Conservation (phyloP, 202 grass and related monocot genomes). For the Miscanthus sacchariflorus region DNA sequence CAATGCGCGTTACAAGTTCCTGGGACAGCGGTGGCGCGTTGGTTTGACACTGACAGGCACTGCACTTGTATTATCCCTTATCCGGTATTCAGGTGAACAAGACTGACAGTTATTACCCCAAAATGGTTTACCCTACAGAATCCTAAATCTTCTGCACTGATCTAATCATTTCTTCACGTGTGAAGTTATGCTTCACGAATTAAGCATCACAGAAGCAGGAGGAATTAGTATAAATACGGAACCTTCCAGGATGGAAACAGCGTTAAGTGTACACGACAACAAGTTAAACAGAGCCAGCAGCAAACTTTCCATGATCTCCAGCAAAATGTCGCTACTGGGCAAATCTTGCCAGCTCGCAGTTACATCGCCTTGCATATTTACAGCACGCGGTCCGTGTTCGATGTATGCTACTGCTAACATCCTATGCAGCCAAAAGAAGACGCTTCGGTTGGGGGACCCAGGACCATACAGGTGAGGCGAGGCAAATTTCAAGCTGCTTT, state of each 20-base stretch:
- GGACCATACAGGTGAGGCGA: neutral
- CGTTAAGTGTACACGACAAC: neutral
- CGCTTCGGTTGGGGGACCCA: neutral
- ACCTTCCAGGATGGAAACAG: neutral
- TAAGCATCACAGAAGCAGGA: neutral
- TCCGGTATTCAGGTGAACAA: too few relatives aligned
- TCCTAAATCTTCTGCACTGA: too few relatives aligned
- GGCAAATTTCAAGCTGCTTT: constrained; percentile 44
- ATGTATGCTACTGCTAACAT: neutral
- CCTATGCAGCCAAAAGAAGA: neutral
- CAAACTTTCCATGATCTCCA: neutral
- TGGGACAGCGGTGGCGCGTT: too few relatives aligned
- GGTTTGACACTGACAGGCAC: too few relatives aligned
- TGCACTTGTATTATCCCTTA: too few relatives aligned
- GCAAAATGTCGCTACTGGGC: neutral
- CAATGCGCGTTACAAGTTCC: too few relatives aligned
- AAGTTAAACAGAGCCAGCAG: neutral
- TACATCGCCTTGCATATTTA: constrained; percentile 35
- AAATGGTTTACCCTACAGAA: too few relatives aligned
- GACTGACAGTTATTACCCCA: too few relatives aligned
- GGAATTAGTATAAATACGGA: neutral
- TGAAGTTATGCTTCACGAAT: neutral
- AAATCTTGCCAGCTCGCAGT: neutral
- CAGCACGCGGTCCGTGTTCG: neutral
- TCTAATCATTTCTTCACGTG: neutral